These are phyloP conservation scores for Cordyceps cateniannulata DNA, from an alignment of 2,329 filamentous ascomycete species.

Conservation along the genomic window DNA sequence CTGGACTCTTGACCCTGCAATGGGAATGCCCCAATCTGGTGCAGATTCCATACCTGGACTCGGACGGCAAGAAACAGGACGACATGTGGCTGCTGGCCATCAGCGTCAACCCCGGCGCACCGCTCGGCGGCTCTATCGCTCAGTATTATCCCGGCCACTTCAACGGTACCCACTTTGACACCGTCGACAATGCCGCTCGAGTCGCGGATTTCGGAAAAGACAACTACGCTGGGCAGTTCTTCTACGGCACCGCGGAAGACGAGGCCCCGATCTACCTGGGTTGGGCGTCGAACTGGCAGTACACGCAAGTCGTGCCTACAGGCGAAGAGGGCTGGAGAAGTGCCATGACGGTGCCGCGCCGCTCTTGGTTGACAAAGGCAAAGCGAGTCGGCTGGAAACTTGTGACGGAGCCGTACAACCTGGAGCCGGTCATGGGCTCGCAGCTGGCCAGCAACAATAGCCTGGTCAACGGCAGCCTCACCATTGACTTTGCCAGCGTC, in stretches of 20 bases:
- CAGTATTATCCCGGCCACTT: slow-evolving; percentile 54
- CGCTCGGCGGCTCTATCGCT: slow-evolving; percentile 47
- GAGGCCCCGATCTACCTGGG: slow-evolving; percentile 27
- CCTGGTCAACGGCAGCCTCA: slow-evolving; percentile 41
- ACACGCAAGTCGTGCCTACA: slow-evolving; percentile 25
- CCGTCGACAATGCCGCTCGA: slow-evolving; percentile 22
- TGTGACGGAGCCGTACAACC: slow-evolving; percentile 42
- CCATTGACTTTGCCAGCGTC: slow-evolving; percentile 44
- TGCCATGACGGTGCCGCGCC: slow-evolving; percentile 34
- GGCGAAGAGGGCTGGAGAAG: slow-evolving; percentile 26
- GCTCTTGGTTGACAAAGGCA: slow-evolving; percentile 44
- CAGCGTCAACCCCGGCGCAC: slow-evolving; percentile 51
- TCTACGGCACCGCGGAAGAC: slow-evolving; percentile 20
- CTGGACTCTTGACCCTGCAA: slow-evolving; percentile 46
- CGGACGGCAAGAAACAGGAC: slow-evolving; percentile 23
- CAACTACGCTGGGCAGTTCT: slow-evolving; percentile 31
- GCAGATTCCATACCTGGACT: slow-evolving; percentile 39
- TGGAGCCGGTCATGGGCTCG: slow-evolving; percentile 38
- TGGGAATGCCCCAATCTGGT: slow-evolving; percentile 61
- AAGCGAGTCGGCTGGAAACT: slow-evolving; percentile 45
- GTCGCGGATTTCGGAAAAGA: slow-evolving; percentile 30
- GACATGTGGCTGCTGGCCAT: slow-evolving; percentile 39
- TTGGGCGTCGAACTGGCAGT: slow-evolving; percentile 32
- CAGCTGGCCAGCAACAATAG: slow-evolving; percentile 36
- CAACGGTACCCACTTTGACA: slow-evolving; percentile 57